These are phyloP conservation scores for Whalleya microplaca DNA, from an alignment of 2,329 filamentous ascomycete genomes.

Conservation along the genomic window DNA sequence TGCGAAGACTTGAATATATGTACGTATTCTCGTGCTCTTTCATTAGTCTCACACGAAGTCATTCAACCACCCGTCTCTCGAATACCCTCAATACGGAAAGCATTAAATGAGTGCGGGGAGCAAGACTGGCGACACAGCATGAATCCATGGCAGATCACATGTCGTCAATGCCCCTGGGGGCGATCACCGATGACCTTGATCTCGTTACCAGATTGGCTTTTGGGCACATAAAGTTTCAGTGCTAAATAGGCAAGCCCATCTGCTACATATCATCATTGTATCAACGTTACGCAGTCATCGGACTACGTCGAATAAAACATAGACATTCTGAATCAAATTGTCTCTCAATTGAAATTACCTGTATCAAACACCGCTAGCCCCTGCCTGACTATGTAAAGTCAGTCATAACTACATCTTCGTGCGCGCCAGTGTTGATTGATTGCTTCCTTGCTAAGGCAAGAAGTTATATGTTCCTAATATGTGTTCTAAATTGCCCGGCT, in stretches of 20 bases:
- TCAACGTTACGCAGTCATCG: neutral
- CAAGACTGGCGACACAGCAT: neutral
- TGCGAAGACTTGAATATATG: neutral
- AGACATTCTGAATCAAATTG: neutral
- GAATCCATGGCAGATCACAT: neutral
- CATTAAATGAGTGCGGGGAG: slow-evolving; percentile 9
- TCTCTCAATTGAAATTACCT: neutral
- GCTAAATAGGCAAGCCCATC: neutral
- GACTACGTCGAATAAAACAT: neutral
- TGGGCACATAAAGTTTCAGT: neutral
- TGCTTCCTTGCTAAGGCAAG: neutral
- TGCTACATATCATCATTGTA: neutral
- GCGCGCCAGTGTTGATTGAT: too few species aligned
- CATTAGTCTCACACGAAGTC: neutral
- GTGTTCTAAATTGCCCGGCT: neutral
- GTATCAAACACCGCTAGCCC: neutral
- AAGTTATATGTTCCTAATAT: neutral
- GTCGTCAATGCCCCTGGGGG: neutral
- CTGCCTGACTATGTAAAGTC: neutral
- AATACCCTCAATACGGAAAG: slow-evolving; percentile 18
- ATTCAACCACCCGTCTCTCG: slow-evolving; percentile 5
- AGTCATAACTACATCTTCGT: too few species aligned
- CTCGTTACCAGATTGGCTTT: neutral
- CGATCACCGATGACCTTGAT: neutral
- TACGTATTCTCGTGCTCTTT: neutral